These are phyloP conservation scores for Amanita subjunquillea DNA, from an alignment of 768 basidiomycete genomes.

Conservation along the genomic window DNA sequence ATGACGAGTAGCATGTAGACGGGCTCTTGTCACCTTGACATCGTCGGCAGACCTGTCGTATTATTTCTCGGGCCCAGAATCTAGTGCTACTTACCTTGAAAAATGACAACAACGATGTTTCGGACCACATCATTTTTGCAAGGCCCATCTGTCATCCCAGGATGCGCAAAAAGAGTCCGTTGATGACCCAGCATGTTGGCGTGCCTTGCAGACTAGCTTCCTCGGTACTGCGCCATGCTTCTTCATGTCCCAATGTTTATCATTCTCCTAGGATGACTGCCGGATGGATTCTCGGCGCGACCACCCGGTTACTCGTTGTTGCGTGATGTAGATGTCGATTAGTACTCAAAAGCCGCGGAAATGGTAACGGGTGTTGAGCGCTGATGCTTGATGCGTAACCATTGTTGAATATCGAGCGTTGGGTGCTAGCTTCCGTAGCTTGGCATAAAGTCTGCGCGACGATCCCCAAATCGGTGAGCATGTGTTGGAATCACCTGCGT, in stretches of 20 bases:
- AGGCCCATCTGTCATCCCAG: background rate
- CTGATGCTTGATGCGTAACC: too few relatives aligned
- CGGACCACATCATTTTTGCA: background rate
- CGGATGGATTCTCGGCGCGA: background rate
- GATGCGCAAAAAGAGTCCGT: background rate
- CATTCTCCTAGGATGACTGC: background rate
- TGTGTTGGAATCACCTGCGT: background rate
- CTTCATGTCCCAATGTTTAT: background rate
- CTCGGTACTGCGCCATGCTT: background rate
- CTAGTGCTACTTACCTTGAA: background rate
- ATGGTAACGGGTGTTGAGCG: background rate
- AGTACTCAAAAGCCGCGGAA: background rate
- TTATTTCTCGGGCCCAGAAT: background rate
- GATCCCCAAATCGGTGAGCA: background rate
- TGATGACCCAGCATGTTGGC: background rate
- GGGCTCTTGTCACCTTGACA: too few relatives aligned
- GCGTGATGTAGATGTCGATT: background rate
- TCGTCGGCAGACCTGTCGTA: background rate
- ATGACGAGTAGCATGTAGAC: too few relatives aligned
- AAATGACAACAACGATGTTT: background rate
- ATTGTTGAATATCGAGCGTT: too few relatives aligned
- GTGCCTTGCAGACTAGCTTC: background rate
- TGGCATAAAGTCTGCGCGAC: background rate
- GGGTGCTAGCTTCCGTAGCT: too few relatives aligned
- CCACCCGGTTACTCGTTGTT: slow-evolving; percentile 1